Evolutionary conservation across 805 yeast species (phyloP), one percentile per base, ranked within the genome.

Genomic region (Metschnikowia chrysomelidarum): DNA sequence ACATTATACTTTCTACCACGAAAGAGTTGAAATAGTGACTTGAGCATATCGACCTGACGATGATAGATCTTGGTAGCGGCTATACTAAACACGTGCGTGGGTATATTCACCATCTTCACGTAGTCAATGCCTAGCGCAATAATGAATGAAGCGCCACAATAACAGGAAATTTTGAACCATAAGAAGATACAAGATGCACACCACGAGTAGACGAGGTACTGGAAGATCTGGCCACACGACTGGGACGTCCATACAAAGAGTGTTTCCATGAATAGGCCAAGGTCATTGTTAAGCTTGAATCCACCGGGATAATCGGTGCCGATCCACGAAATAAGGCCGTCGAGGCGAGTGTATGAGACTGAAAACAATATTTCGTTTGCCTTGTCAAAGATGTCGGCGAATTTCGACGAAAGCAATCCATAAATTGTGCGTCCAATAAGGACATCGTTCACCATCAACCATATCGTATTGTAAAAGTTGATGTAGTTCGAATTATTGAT

Each of bases 271-370:
- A 93, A 94, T 11, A 67, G 71, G 0, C 96, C 86, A 13, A 93
- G 67, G 51, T 88, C 96, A 40, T 78, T 81, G 57, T 93, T 93
- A 34, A 93, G 73, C 53, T 93, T 93, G 50, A 93, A 79, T 4
- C 98, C 98, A 11, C 91, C 95, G 0, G 98, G 98, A 51, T 89
- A 84, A 42, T 79, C 43, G 15, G 49, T 73, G 67, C 88, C 87
- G 23, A 93, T 68, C 89, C 95, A 84, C 0, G 64, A 46, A 3
- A 89, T 77, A 24, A 80, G 55, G 2, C 53, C 41, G 13, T 69
- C 60, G 27, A 81, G 59, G n/a, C 67, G 66, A 21, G 62, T 52
- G 36, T 75, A 75, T 9, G 31, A 28, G 10, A 25, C 23, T 4
- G 18, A 20, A 16, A 24, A 18, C 24, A 36, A 25, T 9, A 13